A percentile compares a stretch with the other conserved stretches of the same genome.
Conservation (phyloP, 768 basidiomycete genomes). For the Agaricus blazei region DNA sequence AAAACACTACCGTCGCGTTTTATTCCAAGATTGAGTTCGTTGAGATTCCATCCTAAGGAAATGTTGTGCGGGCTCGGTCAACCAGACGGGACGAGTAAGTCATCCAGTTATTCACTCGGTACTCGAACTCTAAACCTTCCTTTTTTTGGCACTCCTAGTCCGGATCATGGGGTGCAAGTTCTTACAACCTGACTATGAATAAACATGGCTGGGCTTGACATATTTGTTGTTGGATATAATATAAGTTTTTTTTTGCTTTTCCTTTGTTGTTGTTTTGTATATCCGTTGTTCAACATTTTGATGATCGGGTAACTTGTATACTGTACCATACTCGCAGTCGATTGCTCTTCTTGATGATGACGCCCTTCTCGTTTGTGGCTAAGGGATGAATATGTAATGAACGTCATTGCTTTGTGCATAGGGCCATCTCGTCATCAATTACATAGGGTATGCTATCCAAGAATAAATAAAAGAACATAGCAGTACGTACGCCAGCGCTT, state of each 20-base stretch:
- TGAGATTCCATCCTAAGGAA: slow-evolving; percentile 70
- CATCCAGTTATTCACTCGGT: background rate
- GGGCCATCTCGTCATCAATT: no score
- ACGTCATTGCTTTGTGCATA: no score
- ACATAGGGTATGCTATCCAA: no score
- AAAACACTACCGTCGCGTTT: slow-evolving; percentile 37
- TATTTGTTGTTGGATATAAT: slow-evolving; percentile 2
- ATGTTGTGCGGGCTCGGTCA: slow-evolving; percentile 66
- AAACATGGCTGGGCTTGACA: background rate
- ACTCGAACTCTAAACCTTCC: background rate
- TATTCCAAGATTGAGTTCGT: slow-evolving; percentile 45
- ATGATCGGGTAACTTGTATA: background rate
- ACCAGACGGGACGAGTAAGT: slow-evolving; percentile 32
- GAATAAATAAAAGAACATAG: no score
- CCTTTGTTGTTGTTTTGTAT: background rate
- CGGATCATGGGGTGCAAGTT: slow-evolving; percentile 53
- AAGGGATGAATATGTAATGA: no score
- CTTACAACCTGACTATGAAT: slow-evolving; percentile 10
- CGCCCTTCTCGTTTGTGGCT: no score
- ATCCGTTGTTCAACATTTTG: background rate
- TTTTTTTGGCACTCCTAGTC: slow-evolving; percentile 19
- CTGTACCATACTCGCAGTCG: background rate
- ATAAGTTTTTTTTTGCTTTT: background rate
- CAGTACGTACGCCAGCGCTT: no score
- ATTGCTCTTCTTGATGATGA: no score